phyloP scores from a whole-genome alignment of 192 early-diverging fungal genomes.

The Funneliformis mosseae region DNA sequence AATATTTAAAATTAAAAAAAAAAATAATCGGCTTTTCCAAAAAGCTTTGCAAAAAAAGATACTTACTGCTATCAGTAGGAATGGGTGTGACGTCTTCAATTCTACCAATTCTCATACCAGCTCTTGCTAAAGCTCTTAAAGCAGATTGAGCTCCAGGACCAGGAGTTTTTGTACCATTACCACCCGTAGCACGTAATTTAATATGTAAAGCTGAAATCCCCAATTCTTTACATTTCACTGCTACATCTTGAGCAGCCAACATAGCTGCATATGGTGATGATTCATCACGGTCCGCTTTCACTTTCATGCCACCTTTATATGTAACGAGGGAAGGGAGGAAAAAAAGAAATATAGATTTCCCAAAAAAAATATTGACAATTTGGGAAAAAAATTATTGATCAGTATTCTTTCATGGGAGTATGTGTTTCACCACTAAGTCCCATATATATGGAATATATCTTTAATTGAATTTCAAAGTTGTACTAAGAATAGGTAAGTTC shows the following conservation, averaged over 20 bases:
- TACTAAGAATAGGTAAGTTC: slow-evolving; percentile 3
- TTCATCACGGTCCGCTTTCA: slow-evolving; percentile 99
- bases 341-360: slow-evolving; percentile 18
- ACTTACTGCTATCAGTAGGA: slow-evolving; percentile 89
- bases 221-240: slow-evolving; percentile 97
- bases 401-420: slow-evolving; percentile 48
- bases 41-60: background rate
- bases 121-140: slow-evolving; percentile 98
- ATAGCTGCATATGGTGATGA: slow-evolving; percentile 99
- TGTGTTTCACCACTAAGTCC: slow-evolving; percentile 69
- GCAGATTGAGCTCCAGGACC: slow-evolving; percentile 97
- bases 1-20: background rate
- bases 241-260: slow-evolving; percentile 99
- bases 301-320: slow-evolving; percentile 97
- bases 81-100: slow-evolving; percentile 99
- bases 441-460: slow-evolving; percentile 30
- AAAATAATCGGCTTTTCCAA: background rate
- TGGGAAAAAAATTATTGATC: background rate
- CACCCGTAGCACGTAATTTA: slow-evolving; percentile 99
- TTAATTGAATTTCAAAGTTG: background rate
- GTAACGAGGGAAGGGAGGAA: background rate
- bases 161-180: slow-evolving; percentile 97
- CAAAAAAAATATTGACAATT: slow-evolving; percentile 11
- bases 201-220: slow-evolving; percentile 99
- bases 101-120: slow-evolving; percentile 98